These are phyloP conservation scores for Suhomyces panamericanus DNA, from an alignment of 1,139 yeast species.

Conservation along the genomic window DNA sequence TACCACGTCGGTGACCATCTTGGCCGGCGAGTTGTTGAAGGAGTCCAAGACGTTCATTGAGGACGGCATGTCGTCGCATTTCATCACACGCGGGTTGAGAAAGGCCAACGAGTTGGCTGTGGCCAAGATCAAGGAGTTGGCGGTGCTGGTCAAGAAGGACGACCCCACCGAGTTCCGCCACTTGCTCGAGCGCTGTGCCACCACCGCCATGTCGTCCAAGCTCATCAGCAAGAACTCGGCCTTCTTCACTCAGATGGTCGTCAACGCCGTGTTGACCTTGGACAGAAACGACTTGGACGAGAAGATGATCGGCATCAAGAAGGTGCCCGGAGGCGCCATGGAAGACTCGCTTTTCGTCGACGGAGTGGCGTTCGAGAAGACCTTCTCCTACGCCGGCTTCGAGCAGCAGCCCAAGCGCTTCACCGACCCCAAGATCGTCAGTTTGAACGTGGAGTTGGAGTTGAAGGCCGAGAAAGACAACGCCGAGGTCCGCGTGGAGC, in stretches of 20 bases:
- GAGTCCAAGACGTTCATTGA: slow-evolving; percentile 90
- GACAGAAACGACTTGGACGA: slow-evolving; percentile 87
- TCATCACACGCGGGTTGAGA: slow-evolving; percentile 84
- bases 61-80: slow-evolving; percentile 91
- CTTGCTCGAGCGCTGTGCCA: slow-evolving; percentile 87
- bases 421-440: slow-evolving; percentile 74
- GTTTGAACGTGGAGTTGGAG: slow-evolving; percentile 90
- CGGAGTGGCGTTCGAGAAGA: slow-evolving; percentile 97
- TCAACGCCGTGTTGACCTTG: slow-evolving; percentile 86
- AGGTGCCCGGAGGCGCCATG: slow-evolving; percentile 95
- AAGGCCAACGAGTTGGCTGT: slow-evolving; percentile 80
- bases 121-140: slow-evolving; percentile 67
- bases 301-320: slow-evolving; percentile 88
- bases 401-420: slow-evolving; percentile 96
- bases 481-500: slow-evolving; percentile 97
- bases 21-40: slow-evolving; percentile 92
- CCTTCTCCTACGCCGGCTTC: slow-evolving; percentile 96
- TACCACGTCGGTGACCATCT: slow-evolving; percentile 89
- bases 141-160: slow-evolving; percentile 61
- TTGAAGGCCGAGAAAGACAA: slow-evolving; percentile 97
- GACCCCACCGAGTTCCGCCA: slow-evolving; percentile 60
- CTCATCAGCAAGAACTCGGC: slow-evolving; percentile 82
- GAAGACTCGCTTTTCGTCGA: slow-evolving; percentile 86
- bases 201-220: slow-evolving; percentile 96
- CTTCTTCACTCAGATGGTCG: slow-evolving; percentile 94